Evolutionary conservation across 2,329 filamentous ascomycete species (phyloP).

Genomic region (Penicillium decumbens): DNA sequence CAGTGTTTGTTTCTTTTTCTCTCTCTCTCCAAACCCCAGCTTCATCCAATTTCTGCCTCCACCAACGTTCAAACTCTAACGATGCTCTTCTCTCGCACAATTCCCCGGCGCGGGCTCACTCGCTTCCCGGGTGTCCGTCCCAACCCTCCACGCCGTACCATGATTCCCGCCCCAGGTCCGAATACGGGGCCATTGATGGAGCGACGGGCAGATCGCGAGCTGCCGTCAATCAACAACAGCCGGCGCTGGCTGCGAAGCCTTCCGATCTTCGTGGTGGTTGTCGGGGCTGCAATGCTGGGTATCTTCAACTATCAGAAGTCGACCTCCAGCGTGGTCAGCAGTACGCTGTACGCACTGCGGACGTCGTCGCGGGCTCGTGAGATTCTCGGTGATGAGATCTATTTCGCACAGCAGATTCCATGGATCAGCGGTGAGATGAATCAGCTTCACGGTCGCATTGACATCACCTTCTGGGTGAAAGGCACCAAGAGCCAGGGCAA

Average conservation of each 20-base stretch:
- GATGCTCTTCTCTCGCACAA: constrained; percentile 13
- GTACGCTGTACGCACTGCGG: constrained; percentile 85
- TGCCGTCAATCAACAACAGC: constrained; percentile 43
- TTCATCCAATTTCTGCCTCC: constrained; percentile 2
- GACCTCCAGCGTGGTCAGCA: constrained; percentile 78
- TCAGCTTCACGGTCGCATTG: constrained; percentile 83
- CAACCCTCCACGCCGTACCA: constrained; percentile 36
- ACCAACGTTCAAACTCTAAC: background rate
- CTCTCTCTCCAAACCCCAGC: background rate
- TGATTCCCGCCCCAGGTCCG: constrained; percentile 49
- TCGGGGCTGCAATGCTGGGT: constrained; percentile 67
- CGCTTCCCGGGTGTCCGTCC: constrained; percentile 8
- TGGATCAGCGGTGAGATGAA: constrained; percentile 88
- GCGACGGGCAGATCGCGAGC: constrained; percentile 51
- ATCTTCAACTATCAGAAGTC: constrained; percentile 99
- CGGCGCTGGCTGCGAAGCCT: constrained; percentile 68
- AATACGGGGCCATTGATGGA: constrained; percentile 51
- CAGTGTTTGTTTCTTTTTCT: constrained; percentile 22
- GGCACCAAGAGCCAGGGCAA: constrained; percentile 66
- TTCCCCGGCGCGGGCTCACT: constrained; percentile 17
- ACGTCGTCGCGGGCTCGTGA: constrained; percentile 70
- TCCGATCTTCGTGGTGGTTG: constrained; percentile 71
- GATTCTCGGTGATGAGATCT: constrained; percentile 79
- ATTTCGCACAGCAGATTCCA: constrained; percentile 71
- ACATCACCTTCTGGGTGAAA: constrained; percentile 82